phyloP scores from a whole-genome alignment of 2,329 filamentous ascomycete genomes.

The Claviceps purpurea region DNA sequence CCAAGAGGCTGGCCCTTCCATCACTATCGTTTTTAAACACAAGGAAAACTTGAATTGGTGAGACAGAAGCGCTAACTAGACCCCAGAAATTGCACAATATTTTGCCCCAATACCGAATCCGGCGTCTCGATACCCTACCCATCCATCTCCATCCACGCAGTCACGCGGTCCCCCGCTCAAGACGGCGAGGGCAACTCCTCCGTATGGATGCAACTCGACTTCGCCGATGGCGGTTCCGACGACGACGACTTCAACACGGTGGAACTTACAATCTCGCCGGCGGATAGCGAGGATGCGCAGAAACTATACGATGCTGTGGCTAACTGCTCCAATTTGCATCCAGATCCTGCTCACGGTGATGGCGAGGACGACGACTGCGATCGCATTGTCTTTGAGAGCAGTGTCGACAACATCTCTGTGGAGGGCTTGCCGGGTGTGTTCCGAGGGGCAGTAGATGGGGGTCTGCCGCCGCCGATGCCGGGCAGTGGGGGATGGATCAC shows the following conservation, averaged over 20 bases:
- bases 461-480: slow-evolving; percentile 52
- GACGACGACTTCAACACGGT: slow-evolving; percentile 54
- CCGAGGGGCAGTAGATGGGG: slow-evolving; percentile 32
- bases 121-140: slow-evolving; percentile 63
- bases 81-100: slow-evolving; percentile 41
- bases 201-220: slow-evolving; percentile 56
- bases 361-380: slow-evolving; percentile 41
- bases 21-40: too few relatives aligned
- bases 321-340: slow-evolving; percentile 62
- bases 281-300: slow-evolving; percentile 14
- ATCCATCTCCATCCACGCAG: slow-evolving; percentile 60
- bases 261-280: slow-evolving; percentile 54
- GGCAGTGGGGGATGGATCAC: slow-evolving; percentile 79
- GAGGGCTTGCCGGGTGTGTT: slow-evolving; percentile 45
- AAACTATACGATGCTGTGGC: slow-evolving; percentile 57
- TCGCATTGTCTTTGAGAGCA: slow-evolving; percentile 43
- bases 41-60: too few relatives aligned
- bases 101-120: slow-evolving; percentile 39
- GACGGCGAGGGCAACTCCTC: slow-evolving; percentile 28
- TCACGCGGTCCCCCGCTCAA: slow-evolving; percentile 40
- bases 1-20: not conserved
- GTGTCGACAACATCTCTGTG: slow-evolving; percentile 34
- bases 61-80: not conserved
- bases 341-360: slow-evolving; percentile 49
- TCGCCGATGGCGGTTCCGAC: slow-evolving; percentile 42